A percentile compares a stretch with the other conserved stretches of the same genome.
Evolutionary conservation across 2,329 filamentous ascomycete genomes (phyloP).

Genomic region (Sordariomycetes sp.): DNA sequence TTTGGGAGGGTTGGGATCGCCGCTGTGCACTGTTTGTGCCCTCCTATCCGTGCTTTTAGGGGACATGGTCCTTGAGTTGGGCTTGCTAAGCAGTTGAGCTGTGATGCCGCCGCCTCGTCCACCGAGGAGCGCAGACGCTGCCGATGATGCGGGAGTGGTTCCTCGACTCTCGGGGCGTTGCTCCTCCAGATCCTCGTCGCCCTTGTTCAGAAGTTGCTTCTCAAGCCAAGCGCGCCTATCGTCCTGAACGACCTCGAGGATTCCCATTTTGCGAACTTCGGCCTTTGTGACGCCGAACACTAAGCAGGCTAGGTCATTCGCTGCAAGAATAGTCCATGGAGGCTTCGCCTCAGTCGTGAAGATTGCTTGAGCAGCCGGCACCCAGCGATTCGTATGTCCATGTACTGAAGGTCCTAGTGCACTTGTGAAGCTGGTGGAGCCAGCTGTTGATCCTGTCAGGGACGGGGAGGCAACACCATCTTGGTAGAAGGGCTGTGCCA

Average conservation of each 20-base stretch:
- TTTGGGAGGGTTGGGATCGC: constrained; percentile 45
- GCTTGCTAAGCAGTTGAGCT: constrained; percentile 79
- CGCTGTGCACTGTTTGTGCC: constrained; percentile 55
- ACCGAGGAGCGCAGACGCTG: constrained; percentile 51
- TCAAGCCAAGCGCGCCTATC: constrained; percentile 86
- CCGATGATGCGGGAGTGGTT: constrained; percentile 26
- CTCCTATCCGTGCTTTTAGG: constrained; percentile 45
- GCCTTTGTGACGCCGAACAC: constrained; percentile 99
- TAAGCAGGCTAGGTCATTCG: constrained; percentile 91
- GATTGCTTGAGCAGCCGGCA: constrained; percentile 86
- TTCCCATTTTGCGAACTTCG: constrained; percentile 89
- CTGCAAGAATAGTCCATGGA: constrained; percentile 92
- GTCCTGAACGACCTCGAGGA: constrained; percentile 86
- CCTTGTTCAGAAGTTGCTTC: constrained; percentile 60
- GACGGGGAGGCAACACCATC: constrained; percentile 33
- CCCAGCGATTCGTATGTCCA: constrained; percentile 82
- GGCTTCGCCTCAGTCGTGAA: constrained; percentile 89
- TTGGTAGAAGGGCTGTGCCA: constrained; percentile 69
- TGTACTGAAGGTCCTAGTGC: constrained; percentile 58
- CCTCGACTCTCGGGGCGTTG: constrained; percentile 21
- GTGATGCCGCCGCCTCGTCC: constrained; percentile 71
- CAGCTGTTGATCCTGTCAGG: constrained; percentile 18
- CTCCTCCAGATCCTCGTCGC: constrained; percentile 21
- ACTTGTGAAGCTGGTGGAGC: constrained; percentile 31
- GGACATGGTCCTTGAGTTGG: constrained; percentile 46